phyloP scores from a whole-genome alignment of 208 protist species.

The Dictyostelium gargantuum region DNA sequence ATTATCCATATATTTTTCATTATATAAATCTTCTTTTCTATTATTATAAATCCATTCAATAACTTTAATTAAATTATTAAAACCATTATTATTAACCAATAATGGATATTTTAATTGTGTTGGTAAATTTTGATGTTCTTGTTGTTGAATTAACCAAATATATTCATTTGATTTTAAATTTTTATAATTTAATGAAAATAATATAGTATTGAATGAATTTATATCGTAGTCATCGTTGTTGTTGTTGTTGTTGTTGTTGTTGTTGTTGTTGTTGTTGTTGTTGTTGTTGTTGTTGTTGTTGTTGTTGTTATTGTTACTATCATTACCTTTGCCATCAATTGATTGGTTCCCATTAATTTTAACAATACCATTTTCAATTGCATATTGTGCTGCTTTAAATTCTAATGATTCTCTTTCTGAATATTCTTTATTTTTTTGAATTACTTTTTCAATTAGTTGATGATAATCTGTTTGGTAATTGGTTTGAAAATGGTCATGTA shows the following conservation, averaged over 20 bases:
- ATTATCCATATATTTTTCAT: too few relatives aligned
- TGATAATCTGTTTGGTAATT: too few relatives aligned
- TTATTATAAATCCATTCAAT: background rate
- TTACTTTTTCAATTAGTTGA: too few relatives aligned
- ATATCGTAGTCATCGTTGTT: too few relatives aligned
- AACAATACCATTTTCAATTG: too few relatives aligned
- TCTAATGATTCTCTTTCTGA: too few relatives aligned
- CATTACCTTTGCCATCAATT: too few relatives aligned
- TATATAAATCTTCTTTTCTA: background rate
- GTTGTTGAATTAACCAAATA: background rate
- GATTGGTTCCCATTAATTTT: too few relatives aligned
- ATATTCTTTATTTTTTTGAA: too few relatives aligned
- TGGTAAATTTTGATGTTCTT: background rate
- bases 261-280: background rate
- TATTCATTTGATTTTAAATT: background rate
- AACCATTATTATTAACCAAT: background rate
- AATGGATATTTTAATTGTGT: background rate
- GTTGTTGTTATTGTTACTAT: too few relatives aligned
- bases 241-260: background rate
- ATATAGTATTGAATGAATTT: background rate
- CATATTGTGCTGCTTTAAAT: too few relatives aligned
- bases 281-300: background rate
- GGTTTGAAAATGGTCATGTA: too few relatives aligned
- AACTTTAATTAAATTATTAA: background rate
- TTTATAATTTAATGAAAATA: background rate